A percentile compares a stretch with the other conserved stretches of the same genome.
Conservation (phyloP, 1,284 basidiomycete species). For the Meripilus lineatus region DNA sequence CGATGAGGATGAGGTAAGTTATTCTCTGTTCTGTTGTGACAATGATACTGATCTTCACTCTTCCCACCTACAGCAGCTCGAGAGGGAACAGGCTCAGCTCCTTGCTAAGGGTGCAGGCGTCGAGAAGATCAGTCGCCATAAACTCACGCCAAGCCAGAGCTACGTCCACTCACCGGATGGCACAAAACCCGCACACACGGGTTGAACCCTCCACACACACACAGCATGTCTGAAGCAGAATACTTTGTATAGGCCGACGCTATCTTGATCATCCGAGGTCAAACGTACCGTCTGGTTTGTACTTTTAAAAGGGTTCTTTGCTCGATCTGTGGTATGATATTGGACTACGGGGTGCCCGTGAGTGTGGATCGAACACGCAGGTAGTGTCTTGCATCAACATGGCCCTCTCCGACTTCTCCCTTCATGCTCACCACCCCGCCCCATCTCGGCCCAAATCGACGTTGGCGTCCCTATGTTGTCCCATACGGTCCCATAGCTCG, state of each 20-base stretch:
- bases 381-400: too few species aligned
- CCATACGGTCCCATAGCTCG: too few species aligned
- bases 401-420: too few species aligned
- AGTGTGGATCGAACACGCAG: too few species aligned
- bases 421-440: too few species aligned
- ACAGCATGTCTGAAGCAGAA: neutral
- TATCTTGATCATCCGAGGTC: too few species aligned
- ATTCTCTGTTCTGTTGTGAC: neutral
- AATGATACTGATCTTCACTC: neutral
- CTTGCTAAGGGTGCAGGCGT: constrained; percentile 14
- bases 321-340: neutral
- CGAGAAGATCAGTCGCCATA: constrained; percentile 17
- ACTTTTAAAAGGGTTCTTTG: neutral
- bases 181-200: neutral
- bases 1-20: constrained; percentile 14
- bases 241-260: neutral
- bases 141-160: constrained; percentile 6
- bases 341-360: neutral
- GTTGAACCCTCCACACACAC: neutral
- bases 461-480: too few species aligned
- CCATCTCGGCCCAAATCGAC: too few species aligned
- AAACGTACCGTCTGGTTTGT: too few species aligned
- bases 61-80: constrained; percentile 8
- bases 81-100: too few species aligned
- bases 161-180: neutral